These are phyloP conservation scores for Nakazawaea populi DNA, from an alignment of 805 yeast genomes.

Conservation along the genomic window DNA sequence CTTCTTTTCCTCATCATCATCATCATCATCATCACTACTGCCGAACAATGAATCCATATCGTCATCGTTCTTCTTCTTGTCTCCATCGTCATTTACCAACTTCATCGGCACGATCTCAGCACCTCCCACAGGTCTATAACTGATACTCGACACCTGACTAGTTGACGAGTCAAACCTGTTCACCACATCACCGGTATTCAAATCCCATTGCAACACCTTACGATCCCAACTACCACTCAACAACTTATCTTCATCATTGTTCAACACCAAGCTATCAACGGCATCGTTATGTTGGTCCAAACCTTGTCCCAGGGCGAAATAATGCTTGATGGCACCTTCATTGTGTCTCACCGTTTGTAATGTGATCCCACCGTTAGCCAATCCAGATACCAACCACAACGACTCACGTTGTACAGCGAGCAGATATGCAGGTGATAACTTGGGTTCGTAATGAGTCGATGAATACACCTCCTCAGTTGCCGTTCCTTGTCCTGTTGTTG, in stretches of 20 bases:
- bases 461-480: constrained; percentile 18
- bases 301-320: constrained; percentile 36
- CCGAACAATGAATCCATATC: constrained; percentile 45
- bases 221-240: constrained; percentile 92
- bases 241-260: constrained; percentile 53
- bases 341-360: constrained; percentile 75
- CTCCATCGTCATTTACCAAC: constrained; percentile 15
- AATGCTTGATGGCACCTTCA: constrained; percentile 79
- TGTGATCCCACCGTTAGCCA: constrained; percentile 79
- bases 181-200: constrained; percentile 57
- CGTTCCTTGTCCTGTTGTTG: background rate
- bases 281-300: constrained; percentile 58
- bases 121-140: constrained; percentile 59
- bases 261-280: constrained; percentile 65
- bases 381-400: constrained; percentile 79
- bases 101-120: constrained; percentile 35
- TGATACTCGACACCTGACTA: constrained; percentile 43
- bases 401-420: constrained; percentile 80
- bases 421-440: constrained; percentile 80
- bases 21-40: constrained; percentile 33
- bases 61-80: constrained; percentile 15
- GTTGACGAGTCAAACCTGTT: constrained; percentile 49
- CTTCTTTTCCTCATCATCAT: constrained; percentile 6
- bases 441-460: constrained; percentile 45
- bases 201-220: constrained; percentile 76